phyloP scores from a whole-genome alignment of 441 rosid genomes.

The Jatropha podagrica region DNA sequence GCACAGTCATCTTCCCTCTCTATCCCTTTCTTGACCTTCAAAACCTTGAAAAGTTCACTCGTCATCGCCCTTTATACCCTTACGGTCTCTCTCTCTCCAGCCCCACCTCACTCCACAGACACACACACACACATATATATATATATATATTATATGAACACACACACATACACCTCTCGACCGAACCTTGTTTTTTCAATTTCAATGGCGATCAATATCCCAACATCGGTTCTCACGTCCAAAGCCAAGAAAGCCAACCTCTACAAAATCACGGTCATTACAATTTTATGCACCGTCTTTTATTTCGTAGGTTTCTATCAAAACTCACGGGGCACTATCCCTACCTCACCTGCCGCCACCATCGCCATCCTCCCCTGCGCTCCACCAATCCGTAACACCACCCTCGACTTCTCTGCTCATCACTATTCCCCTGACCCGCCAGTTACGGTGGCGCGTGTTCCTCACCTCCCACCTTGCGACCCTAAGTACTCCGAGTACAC shows the following conservation, averaged over 20 bases:
- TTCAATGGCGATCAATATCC: conserved; percentile 28
- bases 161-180: background rate
- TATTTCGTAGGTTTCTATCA: conserved; percentile 56
- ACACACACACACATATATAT: too few relatives aligned
- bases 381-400: conserved; percentile 13
- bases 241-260: conserved; percentile 49
- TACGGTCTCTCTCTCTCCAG: background rate
- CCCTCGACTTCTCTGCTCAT: conserved; percentile 39
- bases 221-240: conserved; percentile 14
- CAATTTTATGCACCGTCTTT: conserved; percentile 46
- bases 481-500: conserved; percentile 53
- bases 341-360: conserved; percentile 10
- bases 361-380: conserved; percentile 17
- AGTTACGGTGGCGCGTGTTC: background rate
- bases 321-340: conserved; percentile 25
- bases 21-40: background rate
- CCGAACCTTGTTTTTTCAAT: background rate
- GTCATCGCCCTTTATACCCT: background rate
- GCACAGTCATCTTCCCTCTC: background rate
- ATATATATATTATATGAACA: too few relatives aligned
- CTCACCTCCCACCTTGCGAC: conserved; percentile 45
- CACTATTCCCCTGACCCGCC: conserved; percentile 23
- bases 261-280: conserved; percentile 35
- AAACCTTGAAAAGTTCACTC: conserved; percentile 17
- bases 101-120: too few relatives aligned